A percentile compares a stretch with the other conserved stretches of the same genome.
phyloP scores from a whole-genome alignment of 257 asterid genomes.

The Rehmannia glutinosa region DNA sequence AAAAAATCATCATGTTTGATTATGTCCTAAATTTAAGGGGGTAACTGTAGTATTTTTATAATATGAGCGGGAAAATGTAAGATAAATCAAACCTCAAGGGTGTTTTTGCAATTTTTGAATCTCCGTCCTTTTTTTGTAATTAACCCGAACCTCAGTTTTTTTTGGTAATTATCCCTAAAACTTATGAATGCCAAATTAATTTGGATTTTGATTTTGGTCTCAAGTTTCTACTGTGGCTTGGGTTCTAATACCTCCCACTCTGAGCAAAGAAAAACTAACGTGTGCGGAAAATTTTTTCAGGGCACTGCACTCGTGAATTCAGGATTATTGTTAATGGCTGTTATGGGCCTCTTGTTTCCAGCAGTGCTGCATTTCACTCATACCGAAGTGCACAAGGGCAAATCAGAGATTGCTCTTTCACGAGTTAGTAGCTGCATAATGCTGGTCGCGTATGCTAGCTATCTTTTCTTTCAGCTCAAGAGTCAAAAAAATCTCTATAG shows the following conservation, averaged over 20 bases:
- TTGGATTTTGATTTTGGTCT: conserved; percentile 12
- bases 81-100: not conserved
- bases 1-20: no score
- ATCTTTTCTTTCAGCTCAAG: conserved; percentile 92
- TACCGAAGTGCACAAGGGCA: conserved; percentile 79
- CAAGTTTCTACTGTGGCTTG: no score
- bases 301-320: conserved; percentile 91
- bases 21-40: no score
- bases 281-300: conserved; percentile 36
- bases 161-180: not conserved
- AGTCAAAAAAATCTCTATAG: conserved; percentile 52
- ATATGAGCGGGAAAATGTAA: no score
- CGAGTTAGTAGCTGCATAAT: conserved; percentile 94
- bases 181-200: not conserved
- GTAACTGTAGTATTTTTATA: no score
- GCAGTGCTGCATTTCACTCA: conserved; percentile 94
- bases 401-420: conserved; percentile 88
- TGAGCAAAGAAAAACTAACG: conserved; percentile 23
- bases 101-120: not conserved
- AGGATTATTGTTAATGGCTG: conserved; percentile 95
- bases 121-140: not conserved
- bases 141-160: not conserved
- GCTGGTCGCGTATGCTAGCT: conserved; percentile 92
- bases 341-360: conserved; percentile 89
- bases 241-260: no score